These are phyloP conservation scores for Ilex aquifolium DNA, from an alignment of 257 asterid species.

Conservation along the genomic window DNA sequence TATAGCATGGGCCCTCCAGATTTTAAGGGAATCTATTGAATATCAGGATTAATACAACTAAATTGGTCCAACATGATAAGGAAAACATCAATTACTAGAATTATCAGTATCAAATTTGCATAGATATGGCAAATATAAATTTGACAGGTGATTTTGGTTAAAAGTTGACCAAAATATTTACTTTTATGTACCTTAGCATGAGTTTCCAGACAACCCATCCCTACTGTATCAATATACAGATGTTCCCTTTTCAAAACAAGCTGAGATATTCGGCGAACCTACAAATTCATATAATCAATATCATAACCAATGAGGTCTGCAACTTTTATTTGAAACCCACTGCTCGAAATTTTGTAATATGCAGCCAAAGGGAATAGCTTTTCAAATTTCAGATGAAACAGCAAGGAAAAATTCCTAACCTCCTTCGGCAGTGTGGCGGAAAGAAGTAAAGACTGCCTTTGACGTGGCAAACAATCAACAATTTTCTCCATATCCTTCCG, in stretches of 20 bases:
- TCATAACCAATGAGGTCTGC: constrained; percentile 12
- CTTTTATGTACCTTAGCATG: constrained; percentile 45
- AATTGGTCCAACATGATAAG: not conserved
- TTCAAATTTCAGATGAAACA: not conserved
- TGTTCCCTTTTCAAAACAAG: constrained; percentile 82
- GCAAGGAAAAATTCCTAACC: constrained; percentile 35
- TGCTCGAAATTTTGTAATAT: not conserved
- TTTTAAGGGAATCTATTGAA: not conserved
- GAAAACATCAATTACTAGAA: no score
- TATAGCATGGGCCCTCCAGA: not conserved
- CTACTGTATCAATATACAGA: constrained; percentile 72
- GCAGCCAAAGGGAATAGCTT: not conserved
- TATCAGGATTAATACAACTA: not conserved
- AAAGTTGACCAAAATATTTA: not conserved
- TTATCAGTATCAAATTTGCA: not conserved
- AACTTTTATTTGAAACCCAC: not conserved
- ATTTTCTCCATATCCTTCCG: constrained; percentile 88
- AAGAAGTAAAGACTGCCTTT: constrained; percentile 76
- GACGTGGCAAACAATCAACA: constrained; percentile 89
- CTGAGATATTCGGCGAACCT: constrained; percentile 92
- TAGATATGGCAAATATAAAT: not conserved
- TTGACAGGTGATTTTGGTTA: no score
- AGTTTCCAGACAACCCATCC: constrained; percentile 64
- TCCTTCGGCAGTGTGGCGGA: constrained; percentile 88
- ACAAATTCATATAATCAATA: constrained; percentile 23